A percentile compares a stretch with the other conserved stretches of the same genome.
Conservation (phyloP, 768 basidiomycete genomes). For the Lentinus tigrinus region DNA sequence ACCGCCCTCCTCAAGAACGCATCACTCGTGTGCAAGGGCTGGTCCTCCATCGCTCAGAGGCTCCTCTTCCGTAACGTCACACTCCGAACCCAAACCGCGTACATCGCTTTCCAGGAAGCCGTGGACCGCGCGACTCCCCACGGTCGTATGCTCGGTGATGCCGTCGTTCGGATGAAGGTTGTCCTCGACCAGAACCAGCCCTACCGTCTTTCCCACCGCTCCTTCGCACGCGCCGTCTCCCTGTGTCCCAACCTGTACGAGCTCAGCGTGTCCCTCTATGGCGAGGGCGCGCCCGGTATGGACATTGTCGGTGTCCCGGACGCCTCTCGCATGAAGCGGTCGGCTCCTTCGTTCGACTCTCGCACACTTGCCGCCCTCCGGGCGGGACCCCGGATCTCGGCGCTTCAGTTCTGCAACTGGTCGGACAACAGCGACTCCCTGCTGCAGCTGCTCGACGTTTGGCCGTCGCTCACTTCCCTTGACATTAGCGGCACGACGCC, state of each 20-base stretch:
- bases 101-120: constrained; percentile 52
- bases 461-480: constrained; percentile 56
- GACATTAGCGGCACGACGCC: constrained; percentile 52
- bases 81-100: constrained; percentile 53
- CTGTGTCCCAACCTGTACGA: constrained; percentile 59
- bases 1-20: constrained; percentile 48
- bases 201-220: constrained; percentile 48
- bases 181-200: constrained; percentile 72
- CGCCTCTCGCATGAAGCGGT: constrained; percentile 15
- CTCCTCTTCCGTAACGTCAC: constrained; percentile 60
- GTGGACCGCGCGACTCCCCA: constrained; percentile 46
- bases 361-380: constrained; percentile 50
- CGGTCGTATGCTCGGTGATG: constrained; percentile 49
- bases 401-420: constrained; percentile 70
- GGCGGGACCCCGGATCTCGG: constrained; percentile 51
- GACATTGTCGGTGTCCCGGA: constrained; percentile 44
- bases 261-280: constrained; percentile 59
- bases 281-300: constrained; percentile 48
- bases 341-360: constrained; percentile 26
- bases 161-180: constrained; percentile 53
- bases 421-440: constrained; percentile 58
- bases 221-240: constrained; percentile 58
- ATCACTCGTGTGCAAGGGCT: constrained; percentile 64
- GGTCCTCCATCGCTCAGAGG: constrained; percentile 64
- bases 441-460: constrained; percentile 61